phyloP scores from a whole-genome alignment of 306 rosid genomes.

The Lathyrus sativus region DNA sequence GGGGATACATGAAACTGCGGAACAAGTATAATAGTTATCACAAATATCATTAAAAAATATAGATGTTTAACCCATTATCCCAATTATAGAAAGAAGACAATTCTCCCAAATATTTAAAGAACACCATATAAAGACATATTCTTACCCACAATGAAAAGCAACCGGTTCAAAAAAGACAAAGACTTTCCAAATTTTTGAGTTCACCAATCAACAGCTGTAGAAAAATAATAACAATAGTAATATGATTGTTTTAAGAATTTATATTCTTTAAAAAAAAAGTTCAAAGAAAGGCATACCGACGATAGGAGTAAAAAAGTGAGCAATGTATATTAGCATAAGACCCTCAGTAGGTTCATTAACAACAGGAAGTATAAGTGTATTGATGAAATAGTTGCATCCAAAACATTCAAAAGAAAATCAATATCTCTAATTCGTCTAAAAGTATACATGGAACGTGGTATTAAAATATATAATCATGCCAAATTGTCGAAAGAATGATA shows the following conservation, averaged over 20 bases:
- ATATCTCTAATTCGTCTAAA: background rate
- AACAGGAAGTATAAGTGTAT: constrained; percentile 83
- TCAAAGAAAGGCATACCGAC: constrained; percentile 64
- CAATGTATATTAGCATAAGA: constrained; percentile 72
- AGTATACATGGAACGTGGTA: constrained; percentile 11
- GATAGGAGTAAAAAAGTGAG: constrained; percentile 75
- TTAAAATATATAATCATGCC: constrained; percentile 23
- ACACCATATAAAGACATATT: constrained; percentile 11
- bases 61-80: constrained; percentile 19
- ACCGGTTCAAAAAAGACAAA: constrained; percentile 73
- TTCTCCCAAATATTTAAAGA: constrained; percentile 25
- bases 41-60: background rate
- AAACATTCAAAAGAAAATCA: constrained; percentile 43
- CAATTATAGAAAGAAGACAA: constrained; percentile 16
- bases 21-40: background rate
- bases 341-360: constrained; percentile 98
- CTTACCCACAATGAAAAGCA: constrained; percentile 69
- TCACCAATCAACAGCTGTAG: constrained; percentile 94
- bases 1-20: constrained; percentile 12
- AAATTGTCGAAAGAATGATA: background rate
- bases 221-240: constrained; percentile 12
- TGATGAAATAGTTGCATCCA: constrained; percentile 80
- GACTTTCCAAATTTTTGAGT: constrained; percentile 71
- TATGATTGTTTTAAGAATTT: constrained; percentile 13
- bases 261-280: background rate